A percentile compares a stretch with the other conserved stretches of the same genome.
phyloP scores from a whole-genome alignment of 2,329 filamentous ascomycete species.

The Metarhizium rileyi region DNA sequence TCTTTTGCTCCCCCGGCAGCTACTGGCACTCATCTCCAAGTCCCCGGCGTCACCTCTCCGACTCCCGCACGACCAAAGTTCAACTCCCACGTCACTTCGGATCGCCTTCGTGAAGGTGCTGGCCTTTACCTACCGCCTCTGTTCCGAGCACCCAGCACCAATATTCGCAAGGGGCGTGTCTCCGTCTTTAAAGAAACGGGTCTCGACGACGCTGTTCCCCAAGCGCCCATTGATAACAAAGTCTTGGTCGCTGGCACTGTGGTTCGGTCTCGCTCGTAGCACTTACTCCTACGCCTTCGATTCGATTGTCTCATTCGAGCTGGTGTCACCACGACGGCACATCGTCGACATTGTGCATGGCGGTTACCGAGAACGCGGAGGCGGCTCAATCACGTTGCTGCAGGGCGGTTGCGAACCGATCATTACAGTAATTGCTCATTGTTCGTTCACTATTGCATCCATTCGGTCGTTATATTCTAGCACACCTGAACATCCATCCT shows the following conservation, averaged over 20 bases:
- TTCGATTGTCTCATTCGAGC: not conserved
- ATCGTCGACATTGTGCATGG: not conserved
- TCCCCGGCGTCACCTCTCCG: not conserved
- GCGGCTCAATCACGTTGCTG: not conserved
- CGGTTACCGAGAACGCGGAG: not conserved
- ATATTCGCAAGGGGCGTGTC: conserved; percentile 38
- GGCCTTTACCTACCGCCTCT: conserved; percentile 25
- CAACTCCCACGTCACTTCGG: conserved; percentile 39
- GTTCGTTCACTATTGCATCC: not conserved
- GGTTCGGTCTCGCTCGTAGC: not conserved
- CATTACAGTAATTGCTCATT: no score
- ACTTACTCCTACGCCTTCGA: not conserved
- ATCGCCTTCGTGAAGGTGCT: conserved; percentile 41
- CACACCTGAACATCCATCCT: not conserved
- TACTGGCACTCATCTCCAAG: conserved; percentile 2
- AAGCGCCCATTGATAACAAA: not conserved
- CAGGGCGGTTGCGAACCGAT: not conserved
- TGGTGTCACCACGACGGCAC: not conserved
- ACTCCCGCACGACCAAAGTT: conserved; percentile 34
- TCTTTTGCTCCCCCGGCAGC: not conserved
- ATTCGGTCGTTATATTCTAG: not conserved
- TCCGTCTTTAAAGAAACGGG: conserved; percentile 45
- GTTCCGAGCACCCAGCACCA: conserved; percentile 30
- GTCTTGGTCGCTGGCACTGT: not conserved
- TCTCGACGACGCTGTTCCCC: conserved; percentile 21